Percentiles rank a stretch among this genome's conserved stretches.
These are phyloP conservation scores for Haematococcus sp. DNA, from an alignment of 139 green algal genomes.

Conservation along the genomic window DNA sequence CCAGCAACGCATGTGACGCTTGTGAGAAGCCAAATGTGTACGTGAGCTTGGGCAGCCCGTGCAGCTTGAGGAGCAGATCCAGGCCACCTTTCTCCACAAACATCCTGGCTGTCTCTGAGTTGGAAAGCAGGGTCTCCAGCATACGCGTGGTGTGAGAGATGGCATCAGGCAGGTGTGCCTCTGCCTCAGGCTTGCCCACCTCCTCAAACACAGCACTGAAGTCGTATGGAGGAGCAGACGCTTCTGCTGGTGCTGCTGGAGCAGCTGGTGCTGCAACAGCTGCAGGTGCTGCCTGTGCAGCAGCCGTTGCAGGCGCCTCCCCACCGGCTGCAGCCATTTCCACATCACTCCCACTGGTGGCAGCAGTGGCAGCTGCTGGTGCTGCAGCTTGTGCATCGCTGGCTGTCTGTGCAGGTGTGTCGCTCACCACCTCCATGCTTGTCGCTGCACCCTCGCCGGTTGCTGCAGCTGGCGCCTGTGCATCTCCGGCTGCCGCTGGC, in stretches of 20 bases:
- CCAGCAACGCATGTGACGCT: conserved; percentile 73
- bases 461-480: conserved; percentile 4
- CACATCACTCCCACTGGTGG: background rate
- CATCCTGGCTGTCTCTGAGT: conserved; percentile 47
- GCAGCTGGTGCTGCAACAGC: background rate
- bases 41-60: conserved; percentile 72
- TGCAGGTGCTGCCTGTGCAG: background rate
- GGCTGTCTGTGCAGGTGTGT: too few relatives aligned
- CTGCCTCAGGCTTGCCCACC: conserved; percentile 14
- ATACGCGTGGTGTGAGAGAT: conserved; percentile 71
- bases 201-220: conserved; percentile 13
- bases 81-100: conserved; percentile 82
- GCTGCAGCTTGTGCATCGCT: conserved; percentile 4
- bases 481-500: conserved; percentile 10
- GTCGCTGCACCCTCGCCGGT: background rate
- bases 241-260: background rate
- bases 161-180: conserved; percentile 63
- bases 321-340: conserved; percentile 4
- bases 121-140: conserved; percentile 83
- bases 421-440: too few relatives aligned
- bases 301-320: conserved; percentile 6
- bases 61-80: conserved; percentile 70
- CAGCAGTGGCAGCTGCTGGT: conserved; percentile 2
- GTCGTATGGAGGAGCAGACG: conserved; percentile 18
- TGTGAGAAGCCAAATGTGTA: conserved; percentile 74